Conservation (phyloP, 371 early-diverging fungal genomes). For the Hamiltosporidium tvaerminnensis region DNA sequence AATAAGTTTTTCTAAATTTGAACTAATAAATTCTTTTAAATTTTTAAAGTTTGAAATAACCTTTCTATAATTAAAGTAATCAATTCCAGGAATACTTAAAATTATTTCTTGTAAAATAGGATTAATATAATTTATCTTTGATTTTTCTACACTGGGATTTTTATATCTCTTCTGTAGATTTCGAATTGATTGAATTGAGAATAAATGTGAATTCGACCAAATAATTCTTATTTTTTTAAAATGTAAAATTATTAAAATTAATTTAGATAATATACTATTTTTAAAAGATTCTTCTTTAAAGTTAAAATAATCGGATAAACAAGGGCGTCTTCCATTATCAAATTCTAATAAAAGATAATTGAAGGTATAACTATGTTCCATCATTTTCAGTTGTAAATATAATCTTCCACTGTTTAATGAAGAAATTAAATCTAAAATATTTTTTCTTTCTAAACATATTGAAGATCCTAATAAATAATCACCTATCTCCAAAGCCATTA, state of each 20-base stretch:
- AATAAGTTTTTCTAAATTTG: slow-evolving; percentile 6
- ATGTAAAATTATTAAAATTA: slow-evolving; percentile 28
- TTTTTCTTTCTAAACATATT: slow-evolving; percentile 42
- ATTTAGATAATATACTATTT: slow-evolving; percentile 21
- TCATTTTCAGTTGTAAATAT: slow-evolving; percentile 26
- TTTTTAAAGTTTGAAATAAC: slow-evolving; percentile 22
- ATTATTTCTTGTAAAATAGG: slow-evolving; percentile 25
- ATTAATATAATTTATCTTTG: slow-evolving; percentile 6
- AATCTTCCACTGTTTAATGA: slow-evolving; percentile 33
- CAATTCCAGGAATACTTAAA: slow-evolving; percentile 27
- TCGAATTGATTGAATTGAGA: slow-evolving; percentile 26
- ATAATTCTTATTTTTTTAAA: slow-evolving; percentile 32
- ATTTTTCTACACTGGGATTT: background rate
- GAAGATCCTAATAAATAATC: slow-evolving; percentile 33
- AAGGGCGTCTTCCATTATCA: slow-evolving; percentile 3
- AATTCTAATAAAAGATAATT: slow-evolving; percentile 42
- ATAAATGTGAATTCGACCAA: slow-evolving; percentile 30
- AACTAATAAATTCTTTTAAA: slow-evolving; percentile 22
- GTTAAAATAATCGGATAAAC: slow-evolving; percentile 15
- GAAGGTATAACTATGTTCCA: slow-evolving; percentile 17
- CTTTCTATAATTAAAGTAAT: slow-evolving; percentile 17
- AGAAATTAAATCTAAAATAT: slow-evolving; percentile 33
- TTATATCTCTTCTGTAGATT: slow-evolving; percentile 25
- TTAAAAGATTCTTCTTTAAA: slow-evolving; percentile 5
- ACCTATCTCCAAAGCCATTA: slow-evolving; percentile 31